A percentile compares a stretch with the other conserved stretches of the same genome.
Conservation (phyloP, 495 filamentous ascomycete species). For the Staphylotrichum tortipilum region DNA sequence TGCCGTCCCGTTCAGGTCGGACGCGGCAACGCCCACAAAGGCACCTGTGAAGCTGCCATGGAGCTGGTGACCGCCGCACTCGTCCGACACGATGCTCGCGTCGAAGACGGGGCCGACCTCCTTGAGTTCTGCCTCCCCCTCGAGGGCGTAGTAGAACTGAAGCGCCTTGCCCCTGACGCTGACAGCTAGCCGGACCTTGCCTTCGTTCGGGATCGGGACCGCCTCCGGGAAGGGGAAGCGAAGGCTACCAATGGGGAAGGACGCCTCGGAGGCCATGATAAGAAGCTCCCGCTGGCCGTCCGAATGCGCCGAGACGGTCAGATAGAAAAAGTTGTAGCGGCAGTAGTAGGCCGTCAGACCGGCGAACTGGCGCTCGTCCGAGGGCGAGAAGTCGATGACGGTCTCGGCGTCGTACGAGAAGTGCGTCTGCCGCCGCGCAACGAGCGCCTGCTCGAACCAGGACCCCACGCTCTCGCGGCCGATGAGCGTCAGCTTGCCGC, state of each 20-base stretch:
- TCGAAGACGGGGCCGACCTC: slow-evolving; percentile 45
- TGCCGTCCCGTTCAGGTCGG: slow-evolving; percentile 44
- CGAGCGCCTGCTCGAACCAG: slow-evolving; percentile 50
- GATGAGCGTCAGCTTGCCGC: slow-evolving; percentile 34
- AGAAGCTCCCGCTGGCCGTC: slow-evolving; percentile 46
- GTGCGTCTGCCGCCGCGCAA: slow-evolving; percentile 45
- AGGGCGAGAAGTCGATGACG: slow-evolving; percentile 40
- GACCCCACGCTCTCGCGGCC: slow-evolving; percentile 44
- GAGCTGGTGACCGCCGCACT: slow-evolving; percentile 47
- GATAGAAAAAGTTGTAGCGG: slow-evolving; percentile 51
- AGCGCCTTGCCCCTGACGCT: slow-evolving; percentile 38
- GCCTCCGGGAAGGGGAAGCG: slow-evolving; percentile 23
- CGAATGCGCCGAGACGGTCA: slow-evolving; percentile 45
- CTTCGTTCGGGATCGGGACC: slow-evolving; percentile 39
- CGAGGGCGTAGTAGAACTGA: slow-evolving; percentile 45
- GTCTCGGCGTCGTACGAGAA: slow-evolving; percentile 52
- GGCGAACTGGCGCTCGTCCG: slow-evolving; percentile 48
- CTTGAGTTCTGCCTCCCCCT: slow-evolving; percentile 35
- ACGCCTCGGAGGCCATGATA: slow-evolving; percentile 42
- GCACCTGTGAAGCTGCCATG: slow-evolving; percentile 52
- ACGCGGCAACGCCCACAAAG: slow-evolving; percentile 47
- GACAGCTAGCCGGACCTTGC: slow-evolving; percentile 42
- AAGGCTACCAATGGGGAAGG: slow-evolving; percentile 41
- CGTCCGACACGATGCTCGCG: slow-evolving; percentile 45
- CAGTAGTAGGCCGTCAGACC: slow-evolving; percentile 51